phyloP scores from a whole-genome alignment of 495 filamentous ascomycete genomes.

The Schizothecium vesticola region DNA sequence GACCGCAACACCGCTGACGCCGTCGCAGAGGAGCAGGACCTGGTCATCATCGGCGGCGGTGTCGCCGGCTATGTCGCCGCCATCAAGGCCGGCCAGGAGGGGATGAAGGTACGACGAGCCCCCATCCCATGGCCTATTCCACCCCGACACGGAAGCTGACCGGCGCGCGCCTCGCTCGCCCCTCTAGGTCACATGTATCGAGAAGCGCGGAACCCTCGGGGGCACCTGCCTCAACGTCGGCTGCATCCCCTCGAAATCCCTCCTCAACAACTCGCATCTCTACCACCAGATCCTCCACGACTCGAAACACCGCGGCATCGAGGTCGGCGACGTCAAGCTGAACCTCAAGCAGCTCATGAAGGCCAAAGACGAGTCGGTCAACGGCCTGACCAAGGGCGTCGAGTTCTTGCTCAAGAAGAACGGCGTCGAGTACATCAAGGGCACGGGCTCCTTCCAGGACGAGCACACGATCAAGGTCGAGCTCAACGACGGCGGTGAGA shows the following conservation, averaged over 20 bases:
- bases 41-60: slow-evolving; percentile 94
- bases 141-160: background rate
- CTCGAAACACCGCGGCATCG: slow-evolving; percentile 91
- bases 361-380: slow-evolving; percentile 89
- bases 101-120: slow-evolving; percentile 67
- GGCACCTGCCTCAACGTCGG: slow-evolving; percentile 98
- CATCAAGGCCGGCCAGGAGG: slow-evolving; percentile 97
- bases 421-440: slow-evolving; percentile 93
- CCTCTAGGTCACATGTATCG: slow-evolving; percentile 85
- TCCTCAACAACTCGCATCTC: slow-evolving; percentile 98
- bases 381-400: slow-evolving; percentile 88
- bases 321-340: slow-evolving; percentile 90
- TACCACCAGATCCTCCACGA: slow-evolving; percentile 98
- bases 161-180: background rate
- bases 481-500: slow-evolving; percentile 84
- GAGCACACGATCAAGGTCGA: slow-evolving; percentile 90
- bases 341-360: slow-evolving; percentile 96
- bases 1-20: slow-evolving; percentile 18
- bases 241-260: slow-evolving; percentile 98
- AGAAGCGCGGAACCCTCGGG: slow-evolving; percentile 92
- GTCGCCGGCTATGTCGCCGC: slow-evolving; percentile 98
- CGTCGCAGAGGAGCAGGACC: slow-evolving; percentile 72
- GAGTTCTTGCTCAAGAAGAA: slow-evolving; percentile 99
- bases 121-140: slow-evolving; percentile 3
- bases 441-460: slow-evolving; percentile 77